Conservation (phyloP, 495 filamentous ascomycete species). For the Neurospora sp. region DNA sequence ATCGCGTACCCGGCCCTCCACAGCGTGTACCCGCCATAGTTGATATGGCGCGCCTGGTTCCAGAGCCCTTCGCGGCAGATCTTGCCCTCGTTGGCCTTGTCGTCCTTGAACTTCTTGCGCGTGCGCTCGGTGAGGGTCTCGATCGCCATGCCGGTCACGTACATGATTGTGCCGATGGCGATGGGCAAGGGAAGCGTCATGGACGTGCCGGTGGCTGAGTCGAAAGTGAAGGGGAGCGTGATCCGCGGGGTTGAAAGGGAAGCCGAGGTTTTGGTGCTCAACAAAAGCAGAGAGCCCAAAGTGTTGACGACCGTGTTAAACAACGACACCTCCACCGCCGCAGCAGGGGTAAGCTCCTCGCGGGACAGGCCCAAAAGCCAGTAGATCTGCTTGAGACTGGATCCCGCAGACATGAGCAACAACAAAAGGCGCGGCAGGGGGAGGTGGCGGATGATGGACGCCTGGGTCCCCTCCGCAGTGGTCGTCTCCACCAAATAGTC, state of each 20-base stretch:
- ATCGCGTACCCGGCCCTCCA: slow-evolving; percentile 46
- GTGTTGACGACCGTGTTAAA: slow-evolving; percentile 42
- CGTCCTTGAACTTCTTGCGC: slow-evolving; percentile 42
- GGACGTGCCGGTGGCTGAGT: background rate
- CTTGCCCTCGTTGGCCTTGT: slow-evolving; percentile 43
- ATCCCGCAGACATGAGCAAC: slow-evolving; percentile 39
- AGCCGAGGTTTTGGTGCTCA: slow-evolving; percentile 29
- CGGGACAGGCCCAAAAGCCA: slow-evolving; percentile 28
- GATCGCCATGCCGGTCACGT: slow-evolving; percentile 34
- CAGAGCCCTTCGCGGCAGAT: slow-evolving; percentile 44
- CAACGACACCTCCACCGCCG: slow-evolving; percentile 23
- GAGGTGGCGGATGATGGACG: slow-evolving; percentile 5
- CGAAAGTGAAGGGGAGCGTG: background rate
- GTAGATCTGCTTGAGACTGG: slow-evolving; percentile 42
- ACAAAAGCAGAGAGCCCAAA: slow-evolving; percentile 35
- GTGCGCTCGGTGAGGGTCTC: slow-evolving; percentile 45
- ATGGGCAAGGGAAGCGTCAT: slow-evolving; percentile 20
- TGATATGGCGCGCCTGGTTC: slow-evolving; percentile 45
- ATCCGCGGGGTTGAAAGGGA: slow-evolving; percentile 14
- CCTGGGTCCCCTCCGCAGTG: background rate
- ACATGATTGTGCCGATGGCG: slow-evolving; percentile 33
- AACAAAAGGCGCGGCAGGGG: slow-evolving; percentile 29
- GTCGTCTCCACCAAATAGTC: slow-evolving; percentile 3
- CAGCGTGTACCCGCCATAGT: slow-evolving; percentile 47
- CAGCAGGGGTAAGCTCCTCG: slow-evolving; percentile 31